Conservation (phyloP, 108 stramenopile species). For the Cyclostephanos tholiformis region DNA sequence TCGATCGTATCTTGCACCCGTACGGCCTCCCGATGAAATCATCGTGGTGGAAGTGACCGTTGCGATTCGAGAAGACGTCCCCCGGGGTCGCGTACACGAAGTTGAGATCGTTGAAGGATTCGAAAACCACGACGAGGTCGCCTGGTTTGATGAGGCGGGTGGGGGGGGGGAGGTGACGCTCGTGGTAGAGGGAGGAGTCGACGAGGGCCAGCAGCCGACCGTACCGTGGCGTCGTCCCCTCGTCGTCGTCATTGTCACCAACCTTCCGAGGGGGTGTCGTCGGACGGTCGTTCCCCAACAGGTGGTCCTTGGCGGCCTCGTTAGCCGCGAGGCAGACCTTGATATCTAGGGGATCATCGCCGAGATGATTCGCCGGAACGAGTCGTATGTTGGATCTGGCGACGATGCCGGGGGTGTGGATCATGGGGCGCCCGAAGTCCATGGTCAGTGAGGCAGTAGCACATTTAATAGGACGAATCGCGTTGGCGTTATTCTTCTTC, state of each 20-base stretch:
- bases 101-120: slow-evolving; percentile 78
- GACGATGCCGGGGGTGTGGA: slow-evolving; percentile 38
- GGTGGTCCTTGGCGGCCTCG: slow-evolving; percentile 68
- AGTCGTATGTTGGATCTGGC: slow-evolving; percentile 49
- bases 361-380: slow-evolving; percentile 32
- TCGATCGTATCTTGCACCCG: slow-evolving; percentile 82
- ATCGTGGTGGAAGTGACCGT: slow-evolving; percentile 88
- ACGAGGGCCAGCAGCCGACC: slow-evolving; percentile 12
- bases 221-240: no score
- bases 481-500: no score
- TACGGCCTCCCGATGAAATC: slow-evolving; percentile 88
- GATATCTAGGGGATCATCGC: slow-evolving; percentile 36
- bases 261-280: neutral
- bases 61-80: slow-evolving; percentile 78
- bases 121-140: slow-evolving; percentile 83
- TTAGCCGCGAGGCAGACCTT: slow-evolving; percentile 60
- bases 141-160: slow-evolving; percentile 57
- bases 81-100: slow-evolving; percentile 82
- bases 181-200: slow-evolving; percentile 63
- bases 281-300: slow-evolving; percentile 56
- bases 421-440: slow-evolving; percentile 48
- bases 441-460: slow-evolving; percentile 7
- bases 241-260: neutral
- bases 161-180: slow-evolving; percentile 59
- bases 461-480: no score